A percentile compares a stretch with the other conserved stretches of the same genome.
phyloP scores from a whole-genome alignment of 2,329 filamentous ascomycete genomes.

The Pestalotiopsis sp. region DNA sequence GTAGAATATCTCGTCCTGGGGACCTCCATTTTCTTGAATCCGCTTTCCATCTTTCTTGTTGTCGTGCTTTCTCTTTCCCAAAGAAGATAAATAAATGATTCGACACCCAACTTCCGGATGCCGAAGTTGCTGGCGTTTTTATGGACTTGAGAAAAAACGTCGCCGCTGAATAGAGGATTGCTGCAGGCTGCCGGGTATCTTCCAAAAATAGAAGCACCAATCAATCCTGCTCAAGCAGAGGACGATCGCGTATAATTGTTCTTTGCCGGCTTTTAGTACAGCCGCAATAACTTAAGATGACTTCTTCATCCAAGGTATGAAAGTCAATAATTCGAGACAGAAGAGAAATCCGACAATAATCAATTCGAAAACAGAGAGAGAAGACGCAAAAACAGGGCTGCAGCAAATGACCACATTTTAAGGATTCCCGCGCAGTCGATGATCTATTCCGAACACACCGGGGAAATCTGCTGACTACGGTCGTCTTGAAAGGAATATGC shows the following conservation, averaged over 20 bases:
- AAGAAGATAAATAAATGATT: neutral
- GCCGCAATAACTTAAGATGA: neutral
- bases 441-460: no score
- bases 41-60: neutral
- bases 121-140: neutral
- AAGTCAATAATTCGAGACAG: neutral
- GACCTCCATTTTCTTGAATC: neutral
- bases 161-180: neutral
- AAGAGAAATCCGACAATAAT: neutral
- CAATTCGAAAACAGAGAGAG: neutral
- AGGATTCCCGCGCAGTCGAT: neutral
- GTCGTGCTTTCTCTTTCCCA: neutral
- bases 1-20: neutral
- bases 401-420: neutral
- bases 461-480: neutral
- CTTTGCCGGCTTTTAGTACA: neutral
- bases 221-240: neutral
- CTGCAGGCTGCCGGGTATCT: neutral
- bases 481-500: neutral
- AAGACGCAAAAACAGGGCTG: neutral
- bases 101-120: neutral
- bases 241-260: neutral
- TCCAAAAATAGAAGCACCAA: neutral
- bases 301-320: neutral
- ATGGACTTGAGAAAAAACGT: no score